Conservation (phyloP, 495 filamentous ascomycete species). For the Xanthoparmelia taractica region DNA sequence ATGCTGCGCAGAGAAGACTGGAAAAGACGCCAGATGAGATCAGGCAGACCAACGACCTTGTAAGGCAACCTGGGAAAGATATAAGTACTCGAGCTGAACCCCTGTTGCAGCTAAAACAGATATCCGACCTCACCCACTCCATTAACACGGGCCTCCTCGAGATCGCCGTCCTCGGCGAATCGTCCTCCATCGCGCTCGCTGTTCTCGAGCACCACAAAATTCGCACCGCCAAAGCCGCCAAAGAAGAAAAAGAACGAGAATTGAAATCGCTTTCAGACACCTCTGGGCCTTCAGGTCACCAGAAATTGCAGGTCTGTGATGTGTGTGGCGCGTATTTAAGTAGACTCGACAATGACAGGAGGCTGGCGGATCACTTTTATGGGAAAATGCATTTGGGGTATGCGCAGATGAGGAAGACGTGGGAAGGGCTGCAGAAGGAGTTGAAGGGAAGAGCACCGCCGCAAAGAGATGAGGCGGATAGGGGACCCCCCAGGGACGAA, state of each 20-base stretch:
- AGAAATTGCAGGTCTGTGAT: slow-evolving; percentile 97
- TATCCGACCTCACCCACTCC: slow-evolving; percentile 68
- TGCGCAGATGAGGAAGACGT: slow-evolving; percentile 92
- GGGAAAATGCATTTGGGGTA: slow-evolving; percentile 99
- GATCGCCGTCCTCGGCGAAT: slow-evolving; percentile 75
- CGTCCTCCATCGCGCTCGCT: slow-evolving; percentile 69
- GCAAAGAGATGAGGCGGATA: slow-evolving; percentile 41
- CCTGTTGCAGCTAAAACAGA: slow-evolving; percentile 61
- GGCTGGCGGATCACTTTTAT: slow-evolving; percentile 95
- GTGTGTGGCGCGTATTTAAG: slow-evolving; percentile 92
- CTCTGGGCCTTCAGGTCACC: slow-evolving; percentile 83
- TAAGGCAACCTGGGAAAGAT: slow-evolving; percentile 27
- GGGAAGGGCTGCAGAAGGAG: slow-evolving; percentile 78
- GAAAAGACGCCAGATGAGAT: slow-evolving; percentile 99
- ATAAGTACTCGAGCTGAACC: slow-evolving; percentile 10
- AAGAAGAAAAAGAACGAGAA: slow-evolving; percentile 79
- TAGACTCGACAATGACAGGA: slow-evolving; percentile 84
- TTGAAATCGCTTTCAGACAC: slow-evolving; percentile 89
- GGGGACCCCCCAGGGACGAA: slow-evolving; percentile 38
- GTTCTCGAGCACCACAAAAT: slow-evolving; percentile 81
- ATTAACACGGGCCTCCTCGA: slow-evolving; percentile 80
- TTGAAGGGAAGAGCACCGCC: slow-evolving; percentile 63
- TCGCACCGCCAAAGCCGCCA: slow-evolving; percentile 67
- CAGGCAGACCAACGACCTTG: slow-evolving; percentile 82
- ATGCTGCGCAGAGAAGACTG: slow-evolving; percentile 76